phyloP scores from a whole-genome alignment of 2,329 filamentous ascomycete species.

The Aureobasidium pullulans region DNA sequence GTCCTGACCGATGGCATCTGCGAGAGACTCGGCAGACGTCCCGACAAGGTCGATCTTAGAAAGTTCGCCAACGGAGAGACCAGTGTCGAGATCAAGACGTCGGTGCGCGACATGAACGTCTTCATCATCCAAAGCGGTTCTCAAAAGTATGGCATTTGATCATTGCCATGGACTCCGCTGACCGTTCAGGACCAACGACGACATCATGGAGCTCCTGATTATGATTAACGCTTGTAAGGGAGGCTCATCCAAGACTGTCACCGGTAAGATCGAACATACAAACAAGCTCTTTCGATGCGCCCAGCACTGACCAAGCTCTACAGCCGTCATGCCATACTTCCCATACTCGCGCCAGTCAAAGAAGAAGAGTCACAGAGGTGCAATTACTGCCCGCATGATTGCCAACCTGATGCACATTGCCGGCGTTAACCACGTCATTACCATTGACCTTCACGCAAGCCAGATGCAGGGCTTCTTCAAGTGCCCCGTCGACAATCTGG shows the following conservation, averaged over 20 bases:
- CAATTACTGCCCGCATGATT: conserved; percentile 94
- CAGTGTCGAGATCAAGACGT: conserved; percentile 58
- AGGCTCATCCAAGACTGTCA: conserved; percentile 92
- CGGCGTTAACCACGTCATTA: conserved; percentile 95
- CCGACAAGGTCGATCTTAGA: conserved; percentile 52
- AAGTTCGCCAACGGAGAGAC: conserved; percentile 67
- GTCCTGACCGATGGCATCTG: conserved; percentile 58
- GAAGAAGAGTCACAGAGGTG: conserved; percentile 94
- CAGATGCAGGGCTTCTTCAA: conserved; percentile 99
- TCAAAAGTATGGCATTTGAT: conserved; percentile 47
- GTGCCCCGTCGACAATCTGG: conserved; percentile 93
- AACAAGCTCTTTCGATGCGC: background rate
- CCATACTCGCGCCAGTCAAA: conserved; percentile 99
- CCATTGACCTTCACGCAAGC: conserved; percentile 82
- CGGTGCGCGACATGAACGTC: conserved; percentile 94
- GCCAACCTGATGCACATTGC: conserved; percentile 90
- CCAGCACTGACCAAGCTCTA: background rate
- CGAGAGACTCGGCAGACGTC: conserved; percentile 55
- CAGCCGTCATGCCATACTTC: conserved; percentile 87
- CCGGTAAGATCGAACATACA: conserved; percentile 52
- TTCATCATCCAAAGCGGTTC: conserved; percentile 98
- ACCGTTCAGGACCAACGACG: conserved; percentile 73
- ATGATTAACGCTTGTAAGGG: conserved; percentile 99
- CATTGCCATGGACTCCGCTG: conserved; percentile 19
- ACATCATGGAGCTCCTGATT: conserved; percentile 97